phyloP scores from a whole-genome alignment of 2,329 filamentous ascomycete species.

The Fusarium floridanum region DNA sequence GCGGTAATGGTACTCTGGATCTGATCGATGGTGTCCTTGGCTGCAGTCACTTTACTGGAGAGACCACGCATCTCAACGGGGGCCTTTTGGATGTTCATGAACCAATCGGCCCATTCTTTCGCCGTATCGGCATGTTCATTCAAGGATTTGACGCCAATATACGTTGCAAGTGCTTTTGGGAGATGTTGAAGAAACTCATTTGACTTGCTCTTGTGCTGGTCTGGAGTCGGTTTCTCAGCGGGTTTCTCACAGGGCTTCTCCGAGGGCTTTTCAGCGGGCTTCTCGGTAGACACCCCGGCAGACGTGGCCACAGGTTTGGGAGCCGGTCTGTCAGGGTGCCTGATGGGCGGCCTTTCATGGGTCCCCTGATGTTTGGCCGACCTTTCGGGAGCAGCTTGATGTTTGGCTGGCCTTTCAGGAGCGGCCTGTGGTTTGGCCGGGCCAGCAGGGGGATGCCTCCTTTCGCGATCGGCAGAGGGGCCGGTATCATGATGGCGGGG shows the following conservation, averaged over 20 bases:
- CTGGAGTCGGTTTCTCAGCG: constrained; percentile 1
- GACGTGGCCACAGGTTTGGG: not conserved
- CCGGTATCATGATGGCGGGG: not conserved
- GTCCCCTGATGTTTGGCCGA: not conserved
- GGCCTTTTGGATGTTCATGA: constrained; percentile 48
- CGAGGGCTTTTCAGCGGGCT: constrained; percentile 2
- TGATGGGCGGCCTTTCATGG: not conserved
- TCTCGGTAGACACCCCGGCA: not conserved
- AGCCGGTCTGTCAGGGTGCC: not conserved
- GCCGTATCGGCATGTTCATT: constrained; percentile 48
- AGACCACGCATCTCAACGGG: constrained; percentile 49
- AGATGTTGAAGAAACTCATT: constrained; percentile 39
- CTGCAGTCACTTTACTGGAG: constrained; percentile 44
- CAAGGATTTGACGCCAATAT: constrained; percentile 44
- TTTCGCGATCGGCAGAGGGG: not conserved
- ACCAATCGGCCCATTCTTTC: constrained; percentile 52
- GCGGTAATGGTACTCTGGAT: constrained; percentile 47
- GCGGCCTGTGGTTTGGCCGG: not conserved
- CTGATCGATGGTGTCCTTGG: constrained; percentile 49
- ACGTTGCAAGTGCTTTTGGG: constrained; percentile 44
- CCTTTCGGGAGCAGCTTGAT: not conserved
- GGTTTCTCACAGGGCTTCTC: not conserved
- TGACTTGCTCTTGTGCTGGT: constrained; percentile 5
- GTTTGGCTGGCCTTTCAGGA: not conserved
- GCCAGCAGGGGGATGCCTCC: not conserved